These are phyloP conservation scores for Ganoderma lingzhi DNA, from an alignment of 1,284 basidiomycete species.

Conservation along the genomic window DNA sequence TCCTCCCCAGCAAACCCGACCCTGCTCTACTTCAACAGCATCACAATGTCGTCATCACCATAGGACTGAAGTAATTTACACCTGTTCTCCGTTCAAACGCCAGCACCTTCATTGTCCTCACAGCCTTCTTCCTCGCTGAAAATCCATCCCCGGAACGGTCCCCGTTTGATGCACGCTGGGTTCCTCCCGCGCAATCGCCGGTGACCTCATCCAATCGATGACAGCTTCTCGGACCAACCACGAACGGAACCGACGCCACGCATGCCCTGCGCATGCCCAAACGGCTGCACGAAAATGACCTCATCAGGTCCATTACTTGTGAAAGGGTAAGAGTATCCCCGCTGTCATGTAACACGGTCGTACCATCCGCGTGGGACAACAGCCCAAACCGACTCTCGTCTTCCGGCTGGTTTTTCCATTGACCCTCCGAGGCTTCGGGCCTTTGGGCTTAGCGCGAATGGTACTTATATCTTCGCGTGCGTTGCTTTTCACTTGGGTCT, in stretches of 20 bases:
- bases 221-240: neutral
- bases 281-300: neutral
- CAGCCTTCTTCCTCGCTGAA: neutral
- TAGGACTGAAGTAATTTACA: neutral
- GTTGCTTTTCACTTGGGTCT: neutral
- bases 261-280: neutral
- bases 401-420: neutral
- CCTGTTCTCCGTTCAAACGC: neutral
- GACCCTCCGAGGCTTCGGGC: neutral
- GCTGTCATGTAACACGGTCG: neutral
- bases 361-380: constrained; percentile 8
- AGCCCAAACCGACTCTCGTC: neutral
- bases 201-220: neutral
- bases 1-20: neutral
- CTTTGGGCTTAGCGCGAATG: neutral
- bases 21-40: neutral
- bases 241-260: neutral
- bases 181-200: neutral
- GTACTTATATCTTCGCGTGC: constrained; percentile 7
- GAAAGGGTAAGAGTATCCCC: neutral
- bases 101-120: neutral
- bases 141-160: neutral
- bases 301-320: neutral
- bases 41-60: constrained; percentile 1
- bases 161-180: neutral